These are phyloP conservation scores for Meripilus lineatus DNA, from an alignment of 1,284 basidiomycete genomes.

Conservation along the genomic window DNA sequence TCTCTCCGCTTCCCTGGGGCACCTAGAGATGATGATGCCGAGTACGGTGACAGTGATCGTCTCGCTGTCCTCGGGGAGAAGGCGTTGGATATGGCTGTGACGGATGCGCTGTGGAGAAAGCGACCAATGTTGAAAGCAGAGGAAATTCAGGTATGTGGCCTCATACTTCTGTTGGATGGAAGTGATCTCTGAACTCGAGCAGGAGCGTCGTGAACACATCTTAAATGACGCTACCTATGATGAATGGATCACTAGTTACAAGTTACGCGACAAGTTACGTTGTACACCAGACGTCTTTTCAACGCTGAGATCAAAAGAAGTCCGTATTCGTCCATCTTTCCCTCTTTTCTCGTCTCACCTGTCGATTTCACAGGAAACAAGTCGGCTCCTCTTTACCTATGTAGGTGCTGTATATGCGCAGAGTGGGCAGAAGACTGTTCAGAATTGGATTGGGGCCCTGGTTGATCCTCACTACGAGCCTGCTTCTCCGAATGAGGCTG, in stretches of 20 bases:
- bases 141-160: conserved; percentile 43
- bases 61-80: conserved; percentile 49
- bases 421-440: conserved; percentile 45
- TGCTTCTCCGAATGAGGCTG: conserved; percentile 17
- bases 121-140: conserved; percentile 45
- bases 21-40: conserved; percentile 32
- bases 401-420: conserved; percentile 60
- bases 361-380: conserved; percentile 43
- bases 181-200: conserved; percentile 15
- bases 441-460: conserved; percentile 54
- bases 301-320: conserved; percentile 42
- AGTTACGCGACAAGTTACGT: conserved; percentile 51
- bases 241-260: conserved; percentile 55
- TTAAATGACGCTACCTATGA: conserved; percentile 45
- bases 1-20: conserved; percentile 48
- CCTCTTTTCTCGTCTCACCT: conserved; percentile 13
- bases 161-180: conserved; percentile 3
- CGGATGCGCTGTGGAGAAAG: conserved; percentile 45
- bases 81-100: conserved; percentile 46
- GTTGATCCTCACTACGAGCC: conserved; percentile 36
- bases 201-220: conserved; percentile 27
- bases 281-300: conserved; percentile 42
- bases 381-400: conserved; percentile 57
- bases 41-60: conserved; percentile 54
- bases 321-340: conserved; percentile 24